Percentiles rank a stretch among this genome's conserved stretches.
phyloP scores from a whole-genome alignment of 2,329 filamentous ascomycete species.

The Paecilomyces niveus region DNA sequence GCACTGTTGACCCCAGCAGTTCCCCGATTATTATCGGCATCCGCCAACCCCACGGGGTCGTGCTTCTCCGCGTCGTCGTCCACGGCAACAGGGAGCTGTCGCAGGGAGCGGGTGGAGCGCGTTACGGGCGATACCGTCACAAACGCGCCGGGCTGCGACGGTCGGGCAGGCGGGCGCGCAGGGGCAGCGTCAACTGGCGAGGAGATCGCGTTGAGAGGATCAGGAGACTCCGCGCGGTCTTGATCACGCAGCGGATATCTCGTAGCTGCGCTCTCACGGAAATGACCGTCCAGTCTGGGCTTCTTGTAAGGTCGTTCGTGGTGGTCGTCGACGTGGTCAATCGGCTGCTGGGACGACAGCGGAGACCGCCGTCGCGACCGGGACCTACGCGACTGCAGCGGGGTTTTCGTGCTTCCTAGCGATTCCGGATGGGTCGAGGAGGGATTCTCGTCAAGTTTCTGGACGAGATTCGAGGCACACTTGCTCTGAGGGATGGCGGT shows the following conservation, averaged over 20 bases:
- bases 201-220: constrained; percentile 20
- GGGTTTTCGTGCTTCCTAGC: background rate
- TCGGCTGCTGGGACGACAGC: background rate
- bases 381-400: background rate
- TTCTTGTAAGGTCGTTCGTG: constrained; percentile 7
- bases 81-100: constrained; percentile 2
- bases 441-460: background rate
- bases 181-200: constrained; percentile 8
- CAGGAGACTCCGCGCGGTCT: constrained; percentile 16
- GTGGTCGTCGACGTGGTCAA: constrained; percentile 1
- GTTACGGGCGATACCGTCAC: constrained; percentile 3
- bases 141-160: background rate
- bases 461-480: constrained; percentile 1
- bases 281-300: constrained; percentile 10
- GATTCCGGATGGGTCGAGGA: background rate
- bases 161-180: constrained; percentile 1
- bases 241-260: constrained; percentile 12
- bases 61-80: constrained; percentile 5
- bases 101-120: constrained; percentile 8
- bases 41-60: background rate
- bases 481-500: constrained; percentile 10
- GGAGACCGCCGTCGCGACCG: background rate
- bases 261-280: constrained; percentile 4
- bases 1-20: background rate
- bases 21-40: background rate